A percentile compares a stretch with the other conserved stretches of the same genome.
phyloP scores from a whole-genome alignment of 257 asterid species.

The Knoxia roxburghii region DNA sequence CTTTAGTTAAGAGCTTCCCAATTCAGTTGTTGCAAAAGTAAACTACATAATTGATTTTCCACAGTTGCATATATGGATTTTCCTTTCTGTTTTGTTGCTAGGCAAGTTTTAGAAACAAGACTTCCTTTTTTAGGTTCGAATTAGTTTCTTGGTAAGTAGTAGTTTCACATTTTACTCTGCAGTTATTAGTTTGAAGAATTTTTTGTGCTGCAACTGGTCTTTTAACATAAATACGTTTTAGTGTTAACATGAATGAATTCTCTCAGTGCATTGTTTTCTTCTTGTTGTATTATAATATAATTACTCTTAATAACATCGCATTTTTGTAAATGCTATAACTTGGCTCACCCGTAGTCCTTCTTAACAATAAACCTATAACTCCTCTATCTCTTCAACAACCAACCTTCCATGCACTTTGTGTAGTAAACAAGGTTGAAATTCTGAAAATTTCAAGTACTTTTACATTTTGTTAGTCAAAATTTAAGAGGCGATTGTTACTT shows the following conservation, averaged over 20 bases:
- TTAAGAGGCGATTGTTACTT: not conserved
- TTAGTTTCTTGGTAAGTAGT: not conserved
- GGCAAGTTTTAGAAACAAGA: not conserved
- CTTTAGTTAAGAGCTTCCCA: not conserved
- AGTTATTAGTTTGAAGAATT: not conserved
- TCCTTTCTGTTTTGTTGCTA: not conserved
- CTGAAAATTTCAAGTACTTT: not conserved
- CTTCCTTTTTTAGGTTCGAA: not conserved
- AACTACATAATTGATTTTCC: not conserved
- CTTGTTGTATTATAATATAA: not conserved
- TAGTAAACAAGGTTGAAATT: no score
- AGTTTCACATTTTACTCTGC: not conserved
- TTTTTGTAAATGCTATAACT: not conserved
- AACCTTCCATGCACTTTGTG: no score
- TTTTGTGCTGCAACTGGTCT: not conserved
- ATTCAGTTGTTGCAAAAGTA: not conserved
- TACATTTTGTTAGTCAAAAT: not conserved
- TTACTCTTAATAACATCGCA: not conserved
- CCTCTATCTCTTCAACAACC: not conserved
- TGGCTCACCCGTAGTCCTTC: not conserved
- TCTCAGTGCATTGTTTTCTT: not conserved
- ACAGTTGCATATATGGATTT: not conserved
- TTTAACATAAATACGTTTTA: not conserved
- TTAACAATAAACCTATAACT: not conserved
- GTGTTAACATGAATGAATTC: not conserved